Percentiles rank a stretch among this genome's conserved stretches.
Conservation (phyloP, 2,329 filamentous ascomycete genomes). For the Alternaria arborescens region DNA sequence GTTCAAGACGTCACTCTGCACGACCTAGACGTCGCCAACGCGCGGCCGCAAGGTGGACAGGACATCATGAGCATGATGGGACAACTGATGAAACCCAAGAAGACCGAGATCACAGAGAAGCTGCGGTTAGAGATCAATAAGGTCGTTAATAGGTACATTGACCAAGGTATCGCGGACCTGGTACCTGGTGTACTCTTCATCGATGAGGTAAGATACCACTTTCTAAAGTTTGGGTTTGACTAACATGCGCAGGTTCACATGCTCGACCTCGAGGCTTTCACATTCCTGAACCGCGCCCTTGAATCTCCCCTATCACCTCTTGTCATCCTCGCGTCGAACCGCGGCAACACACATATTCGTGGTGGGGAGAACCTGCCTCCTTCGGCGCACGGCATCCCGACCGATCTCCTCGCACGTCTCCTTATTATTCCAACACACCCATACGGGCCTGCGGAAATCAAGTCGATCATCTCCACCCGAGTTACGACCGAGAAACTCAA, state of each 20-base stretch:
- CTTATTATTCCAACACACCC: constrained; percentile 95
- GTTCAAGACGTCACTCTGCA: constrained; percentile 98
- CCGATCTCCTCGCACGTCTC: constrained; percentile 90
- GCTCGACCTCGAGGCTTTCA: constrained; percentile 99
- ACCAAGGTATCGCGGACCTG: constrained; percentile 95
- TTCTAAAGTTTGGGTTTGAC: not conserved
- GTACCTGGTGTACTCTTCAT: constrained; percentile 99
- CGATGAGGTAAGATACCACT: constrained; percentile 76
- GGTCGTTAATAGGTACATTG: constrained; percentile 98
- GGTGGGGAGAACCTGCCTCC: constrained; percentile 71
- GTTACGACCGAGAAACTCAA: constrained; percentile 81
- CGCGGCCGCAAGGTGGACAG: constrained; percentile 93
- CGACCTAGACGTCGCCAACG: constrained; percentile 95
- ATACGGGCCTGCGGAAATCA: constrained; percentile 89
- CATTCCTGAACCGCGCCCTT: constrained; percentile 97
- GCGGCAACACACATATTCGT: constrained; percentile 90
- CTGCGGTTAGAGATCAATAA: constrained; percentile 97
- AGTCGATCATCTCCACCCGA: constrained; percentile 86
- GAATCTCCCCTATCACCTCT: constrained; percentile 95
- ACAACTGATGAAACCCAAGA: constrained; percentile 98
- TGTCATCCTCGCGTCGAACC: constrained; percentile 96
- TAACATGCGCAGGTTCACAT: constrained; percentile 80
- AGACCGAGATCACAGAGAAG: constrained; percentile 99
- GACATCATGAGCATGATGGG: constrained; percentile 99
- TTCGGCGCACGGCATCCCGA: constrained; percentile 90